Evolutionary conservation across 345 rosid genomes (phyloP), one percentile per base, ranked within the genome.

Genomic region (Lumnitzera racemosa): DNA sequence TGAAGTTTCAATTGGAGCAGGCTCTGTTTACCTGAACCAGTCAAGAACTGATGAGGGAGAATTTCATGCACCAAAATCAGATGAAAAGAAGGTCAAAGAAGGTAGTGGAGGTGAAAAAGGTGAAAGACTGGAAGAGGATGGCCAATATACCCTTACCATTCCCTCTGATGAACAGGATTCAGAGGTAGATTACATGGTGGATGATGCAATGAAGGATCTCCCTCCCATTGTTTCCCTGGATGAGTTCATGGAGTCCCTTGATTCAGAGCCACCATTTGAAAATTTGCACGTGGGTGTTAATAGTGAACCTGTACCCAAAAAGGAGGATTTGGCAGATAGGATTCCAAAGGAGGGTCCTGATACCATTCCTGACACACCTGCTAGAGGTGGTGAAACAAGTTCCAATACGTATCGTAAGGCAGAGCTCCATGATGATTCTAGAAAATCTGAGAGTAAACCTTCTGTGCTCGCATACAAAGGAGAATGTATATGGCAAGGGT

Each of bases 161-260:
- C 82, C 94, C 23, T 73, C 91, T 15, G 91, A 85, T 51, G 87
- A 77, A 46, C 68, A 52, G 70, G 81, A 72, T 55, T 71, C 74
- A 27, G 69, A 73, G 78, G 85, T 84, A 64, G 82, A 83, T 66
- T 78, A 87, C 11, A 82, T 87, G 80, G 84, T 76, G 47, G 97
- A 95, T 71, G 91, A 94, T 78, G 92, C 79, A 61, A 61, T 88
- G 75, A 83, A 88, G 62, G 90, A 79, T 81, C 99, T 87, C 72
- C 91, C 96, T 72, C 91, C 96, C 48, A 89, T 89, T 68, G 96
- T 85, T 46, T 87, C 98, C 36, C 83, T 92, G 51, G 94, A 92
- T 55, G 89, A 87, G 64, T 92, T 89, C 71, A 86, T 95, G 95
- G 85, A 88, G 67, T 90, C 96, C 36, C 85, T 95, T 65, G 77